These are phyloP conservation scores for Flaveria robusta DNA, from an alignment of 129 eudicot genomes.

Conservation along the genomic window DNA sequence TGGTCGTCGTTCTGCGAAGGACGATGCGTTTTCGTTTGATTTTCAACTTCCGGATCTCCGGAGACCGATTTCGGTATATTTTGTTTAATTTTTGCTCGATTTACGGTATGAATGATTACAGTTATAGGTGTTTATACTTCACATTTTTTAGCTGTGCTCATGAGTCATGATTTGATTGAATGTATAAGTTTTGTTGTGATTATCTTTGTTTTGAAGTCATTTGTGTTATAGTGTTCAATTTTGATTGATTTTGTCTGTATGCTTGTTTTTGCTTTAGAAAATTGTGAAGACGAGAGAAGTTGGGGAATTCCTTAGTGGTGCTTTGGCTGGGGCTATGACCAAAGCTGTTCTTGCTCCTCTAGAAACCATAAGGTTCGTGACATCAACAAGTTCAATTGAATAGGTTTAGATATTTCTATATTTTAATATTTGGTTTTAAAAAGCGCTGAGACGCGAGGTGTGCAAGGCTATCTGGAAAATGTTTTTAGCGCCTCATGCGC, in stretches of 20 bases:
- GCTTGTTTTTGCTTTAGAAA: constrained; percentile 43
- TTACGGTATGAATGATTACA: too few species aligned
- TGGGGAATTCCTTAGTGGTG: constrained; percentile 94
- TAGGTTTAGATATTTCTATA: background rate
- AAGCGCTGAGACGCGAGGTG: too few species aligned
- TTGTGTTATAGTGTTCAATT: background rate
- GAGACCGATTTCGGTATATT: constrained; percentile 26
- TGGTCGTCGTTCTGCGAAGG: constrained; percentile 17
- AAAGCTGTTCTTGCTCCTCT: constrained; percentile 98
- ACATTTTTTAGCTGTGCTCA: too few species aligned
- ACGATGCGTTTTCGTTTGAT: constrained; percentile 24
- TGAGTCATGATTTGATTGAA: too few species aligned
- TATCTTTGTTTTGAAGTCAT: background rate
- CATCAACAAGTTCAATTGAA: background rate
- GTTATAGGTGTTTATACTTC: too few species aligned
- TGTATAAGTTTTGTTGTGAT: background rate
- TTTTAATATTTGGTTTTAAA: too few species aligned
- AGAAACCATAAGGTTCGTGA: constrained; percentile 80
- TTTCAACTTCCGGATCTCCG: constrained; percentile 38
- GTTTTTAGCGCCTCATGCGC: too few species aligned
- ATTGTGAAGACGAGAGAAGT: constrained; percentile 68
- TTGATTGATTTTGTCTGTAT: background rate
- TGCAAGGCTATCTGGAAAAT: too few species aligned
- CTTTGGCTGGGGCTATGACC: constrained; percentile 98
- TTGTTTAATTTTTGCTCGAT: background rate